Conservation (phyloP, 225 moss, liverwort and hornwort genomes). For the Thuidium tamariscinum region DNA sequence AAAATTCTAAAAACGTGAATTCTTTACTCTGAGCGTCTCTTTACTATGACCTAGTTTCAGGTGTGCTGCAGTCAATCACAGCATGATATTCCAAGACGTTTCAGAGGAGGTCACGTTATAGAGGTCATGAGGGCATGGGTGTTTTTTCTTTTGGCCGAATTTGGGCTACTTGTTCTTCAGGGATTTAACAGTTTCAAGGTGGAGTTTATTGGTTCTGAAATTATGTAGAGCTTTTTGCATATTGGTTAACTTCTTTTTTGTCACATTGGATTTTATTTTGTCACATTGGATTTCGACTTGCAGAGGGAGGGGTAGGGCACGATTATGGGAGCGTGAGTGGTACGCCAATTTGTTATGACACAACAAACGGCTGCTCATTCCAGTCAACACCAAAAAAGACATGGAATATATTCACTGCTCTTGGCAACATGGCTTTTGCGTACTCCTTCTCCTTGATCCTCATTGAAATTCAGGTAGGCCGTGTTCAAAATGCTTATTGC, state of each 20-base stretch:
- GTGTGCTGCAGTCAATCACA: neutral
- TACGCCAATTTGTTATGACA: conserved; percentile 5
- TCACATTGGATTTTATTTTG: neutral
- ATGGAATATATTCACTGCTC: conserved; percentile 64
- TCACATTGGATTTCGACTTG: neutral
- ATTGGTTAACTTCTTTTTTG: neutral
- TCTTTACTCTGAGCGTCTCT: neutral
- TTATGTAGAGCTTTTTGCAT: neutral
- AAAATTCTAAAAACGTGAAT: neutral
- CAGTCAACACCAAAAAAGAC: conserved; percentile 25
- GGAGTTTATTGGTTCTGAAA: neutral
- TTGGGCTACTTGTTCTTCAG: neutral
- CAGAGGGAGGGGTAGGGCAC: conserved; percentile 12
- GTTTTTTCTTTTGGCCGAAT: neutral
- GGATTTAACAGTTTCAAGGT: neutral
- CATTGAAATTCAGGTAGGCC: conserved; percentile 66
- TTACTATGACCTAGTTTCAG: neutral
- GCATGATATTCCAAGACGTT: neutral
- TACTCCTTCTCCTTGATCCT: conserved; percentile 92
- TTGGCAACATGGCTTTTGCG: conserved; percentile 84
- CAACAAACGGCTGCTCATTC: neutral
- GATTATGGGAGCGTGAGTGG: conserved; percentile 34
- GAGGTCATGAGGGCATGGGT: neutral
- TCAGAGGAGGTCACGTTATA: neutral
- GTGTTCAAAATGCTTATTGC: too few relatives aligned